Conservation (phyloP, 78 protist genomes). For the Polysphondylium violaceum region DNA sequence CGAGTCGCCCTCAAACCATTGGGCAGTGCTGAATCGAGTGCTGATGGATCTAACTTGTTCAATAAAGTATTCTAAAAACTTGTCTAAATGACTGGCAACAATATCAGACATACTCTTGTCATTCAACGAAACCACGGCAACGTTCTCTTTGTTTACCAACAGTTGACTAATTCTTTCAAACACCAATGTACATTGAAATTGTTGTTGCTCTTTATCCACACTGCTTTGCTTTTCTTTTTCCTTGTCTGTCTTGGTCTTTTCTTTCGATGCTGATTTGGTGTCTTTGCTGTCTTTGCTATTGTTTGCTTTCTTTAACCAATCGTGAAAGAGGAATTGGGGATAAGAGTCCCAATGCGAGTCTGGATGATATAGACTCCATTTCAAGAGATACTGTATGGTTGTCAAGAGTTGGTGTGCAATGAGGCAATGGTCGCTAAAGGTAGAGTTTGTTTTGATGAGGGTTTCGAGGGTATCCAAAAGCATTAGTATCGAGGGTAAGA, state of each 20-base stretch:
- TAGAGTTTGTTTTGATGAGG: background rate
- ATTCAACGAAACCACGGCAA: background rate
- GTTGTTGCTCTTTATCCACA: background rate
- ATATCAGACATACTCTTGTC: background rate
- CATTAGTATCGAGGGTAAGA: conserved; percentile 26
- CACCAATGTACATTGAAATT: conserved; percentile 18
- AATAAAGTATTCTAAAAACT: background rate
- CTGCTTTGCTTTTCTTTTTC: conserved; percentile 42
- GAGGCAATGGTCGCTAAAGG: background rate
- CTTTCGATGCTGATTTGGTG: background rate
- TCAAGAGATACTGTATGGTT: background rate
- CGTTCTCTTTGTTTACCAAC: conserved; percentile 2
- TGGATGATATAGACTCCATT: conserved; percentile 61
- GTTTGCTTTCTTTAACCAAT: conserved; percentile 27
- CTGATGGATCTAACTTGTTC: conserved; percentile 18
- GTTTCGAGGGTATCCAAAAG: background rate
- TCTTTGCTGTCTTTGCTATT: background rate
- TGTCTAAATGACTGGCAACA: background rate
- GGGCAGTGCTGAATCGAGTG: too few relatives aligned
- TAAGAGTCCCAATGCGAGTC: conserved; percentile 66
- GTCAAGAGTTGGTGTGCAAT: background rate
- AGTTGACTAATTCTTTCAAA: background rate
- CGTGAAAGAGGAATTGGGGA: conserved; percentile 7
- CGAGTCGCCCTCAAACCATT: background rate
- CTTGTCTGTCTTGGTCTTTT: background rate